These are phyloP conservation scores for Calonectria pauciramosa DNA, from an alignment of 2,329 filamentous ascomycete species.

Conservation along the genomic window DNA sequence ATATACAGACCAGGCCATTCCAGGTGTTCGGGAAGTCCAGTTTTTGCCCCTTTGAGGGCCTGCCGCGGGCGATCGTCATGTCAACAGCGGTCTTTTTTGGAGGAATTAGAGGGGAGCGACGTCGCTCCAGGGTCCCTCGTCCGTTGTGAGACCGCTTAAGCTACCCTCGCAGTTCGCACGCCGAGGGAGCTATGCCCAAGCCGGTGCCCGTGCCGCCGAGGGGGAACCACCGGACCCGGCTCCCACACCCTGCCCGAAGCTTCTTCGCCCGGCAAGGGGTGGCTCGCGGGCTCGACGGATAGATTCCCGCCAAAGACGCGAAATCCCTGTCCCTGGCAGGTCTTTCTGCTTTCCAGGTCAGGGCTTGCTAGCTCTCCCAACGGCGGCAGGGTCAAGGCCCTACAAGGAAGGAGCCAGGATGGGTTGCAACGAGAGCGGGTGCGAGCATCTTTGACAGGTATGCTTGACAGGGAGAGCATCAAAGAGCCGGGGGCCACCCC, in stretches of 20 bases:
- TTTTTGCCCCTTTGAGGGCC: constrained; percentile 35
- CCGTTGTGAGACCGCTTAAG: constrained; percentile 33
- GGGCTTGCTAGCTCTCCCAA: constrained; percentile 26
- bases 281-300: constrained; percentile 35
- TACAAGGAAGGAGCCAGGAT: constrained; percentile 23
- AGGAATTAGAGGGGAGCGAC: constrained; percentile 21
- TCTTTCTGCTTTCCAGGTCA: constrained; percentile 8
- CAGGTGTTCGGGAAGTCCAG: constrained; percentile 20
- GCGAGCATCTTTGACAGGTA: constrained; percentile 17
- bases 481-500: not conserved
- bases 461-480: constrained; percentile 17
- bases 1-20: constrained; percentile 19
- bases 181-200: constrained; percentile 39
- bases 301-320: constrained; percentile 37
- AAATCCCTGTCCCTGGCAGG: constrained; percentile 2
- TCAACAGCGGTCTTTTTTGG: constrained; percentile 27
- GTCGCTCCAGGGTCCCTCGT: constrained; percentile 31
- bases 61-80: constrained; percentile 41
- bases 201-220: constrained; percentile 28
- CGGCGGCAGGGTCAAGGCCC: constrained; percentile 22
- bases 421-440: constrained; percentile 19
- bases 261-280: constrained; percentile 20
- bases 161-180: constrained; percentile 32
- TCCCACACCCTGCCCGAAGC: constrained; percentile 2
- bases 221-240: not conserved